Conservation (phyloP, 805 yeast genomes). For the Cyberlindnera bimundalis region DNA sequence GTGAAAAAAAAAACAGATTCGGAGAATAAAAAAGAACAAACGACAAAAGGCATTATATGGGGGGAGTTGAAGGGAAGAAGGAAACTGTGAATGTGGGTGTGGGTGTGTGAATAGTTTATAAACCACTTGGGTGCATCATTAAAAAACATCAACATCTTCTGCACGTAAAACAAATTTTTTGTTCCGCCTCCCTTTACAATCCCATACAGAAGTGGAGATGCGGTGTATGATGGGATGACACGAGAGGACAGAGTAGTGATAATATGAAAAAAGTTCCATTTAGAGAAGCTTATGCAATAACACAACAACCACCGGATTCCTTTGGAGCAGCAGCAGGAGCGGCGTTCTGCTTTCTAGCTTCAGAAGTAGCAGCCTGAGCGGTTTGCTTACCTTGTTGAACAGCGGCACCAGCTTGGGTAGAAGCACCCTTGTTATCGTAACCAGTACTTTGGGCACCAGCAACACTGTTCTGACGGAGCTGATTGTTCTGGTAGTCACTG, state of each 20-base stretch:
- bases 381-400: conserved; percentile 1
- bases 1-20: too few species aligned
- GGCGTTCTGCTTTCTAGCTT: conserved; percentile 13
- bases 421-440: background rate
- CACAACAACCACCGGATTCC: conserved; percentile 36
- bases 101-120: too few species aligned
- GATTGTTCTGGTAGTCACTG: conserved; percentile 2
- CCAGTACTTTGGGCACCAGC: conserved; percentile 9
- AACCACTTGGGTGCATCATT: too few species aligned
- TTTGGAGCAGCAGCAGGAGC: conserved; percentile 10
- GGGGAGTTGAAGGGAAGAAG: too few species aligned
- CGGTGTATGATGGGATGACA: background rate
- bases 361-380: conserved; percentile 5
- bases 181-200: too few species aligned
- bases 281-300: conserved; percentile 22
- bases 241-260: background rate
- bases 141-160: too few species aligned
- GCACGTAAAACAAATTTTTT: too few species aligned
- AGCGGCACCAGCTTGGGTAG: conserved; percentile 5
- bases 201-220: too few species aligned
- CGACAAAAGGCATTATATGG: too few species aligned
- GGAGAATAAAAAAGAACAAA: too few species aligned
- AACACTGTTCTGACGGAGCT: conserved; percentile 9
- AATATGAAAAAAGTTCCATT: too few species aligned
- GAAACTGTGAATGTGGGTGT: too few species aligned